A percentile compares a stretch with the other conserved stretches of the same genome.
Conservation (phyloP, 2,329 filamentous ascomycete genomes). For the Epichloe glyceriae region DNA sequence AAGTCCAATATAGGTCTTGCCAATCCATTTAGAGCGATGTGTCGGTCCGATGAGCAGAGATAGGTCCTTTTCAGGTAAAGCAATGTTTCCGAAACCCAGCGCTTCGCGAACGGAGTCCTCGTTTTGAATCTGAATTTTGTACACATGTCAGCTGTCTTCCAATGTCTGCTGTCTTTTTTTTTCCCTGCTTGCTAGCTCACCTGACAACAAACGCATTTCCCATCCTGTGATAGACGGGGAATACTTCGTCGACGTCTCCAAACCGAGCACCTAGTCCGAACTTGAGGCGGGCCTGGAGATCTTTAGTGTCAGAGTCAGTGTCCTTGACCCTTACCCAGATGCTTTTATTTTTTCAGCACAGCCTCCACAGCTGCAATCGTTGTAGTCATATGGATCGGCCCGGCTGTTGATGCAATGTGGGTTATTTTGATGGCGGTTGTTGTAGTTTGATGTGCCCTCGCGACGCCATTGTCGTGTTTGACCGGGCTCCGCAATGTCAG, state of each 20-base stretch:
- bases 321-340: conserved; percentile 15
- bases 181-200: conserved; percentile 10
- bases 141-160: not conserved
- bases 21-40: conserved; percentile 21
- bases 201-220: conserved; percentile 16
- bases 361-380: conserved; percentile 16
- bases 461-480: not conserved
- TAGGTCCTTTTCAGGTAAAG: conserved; percentile 15
- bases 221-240: conserved; percentile 1
- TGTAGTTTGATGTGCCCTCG: not conserved
- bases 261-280: conserved; percentile 15
- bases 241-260: conserved; percentile 19
- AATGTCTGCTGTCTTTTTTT: not conserved
- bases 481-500: not conserved
- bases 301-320: conserved; percentile 5
- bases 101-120: conserved; percentile 16
- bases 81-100: conserved; percentile 11
- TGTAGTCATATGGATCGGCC: conserved; percentile 12
- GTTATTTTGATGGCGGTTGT: not conserved
- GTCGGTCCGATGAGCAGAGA: conserved; percentile 15
- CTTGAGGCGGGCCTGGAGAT: conserved; percentile 18
- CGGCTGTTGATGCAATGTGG: conserved; percentile 10
- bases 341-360: conserved; percentile 20
- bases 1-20: not conserved
- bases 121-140: conserved; percentile 12